Conservation (phyloP, 306 rosid species). For the Corylus heterophylla region DNA sequence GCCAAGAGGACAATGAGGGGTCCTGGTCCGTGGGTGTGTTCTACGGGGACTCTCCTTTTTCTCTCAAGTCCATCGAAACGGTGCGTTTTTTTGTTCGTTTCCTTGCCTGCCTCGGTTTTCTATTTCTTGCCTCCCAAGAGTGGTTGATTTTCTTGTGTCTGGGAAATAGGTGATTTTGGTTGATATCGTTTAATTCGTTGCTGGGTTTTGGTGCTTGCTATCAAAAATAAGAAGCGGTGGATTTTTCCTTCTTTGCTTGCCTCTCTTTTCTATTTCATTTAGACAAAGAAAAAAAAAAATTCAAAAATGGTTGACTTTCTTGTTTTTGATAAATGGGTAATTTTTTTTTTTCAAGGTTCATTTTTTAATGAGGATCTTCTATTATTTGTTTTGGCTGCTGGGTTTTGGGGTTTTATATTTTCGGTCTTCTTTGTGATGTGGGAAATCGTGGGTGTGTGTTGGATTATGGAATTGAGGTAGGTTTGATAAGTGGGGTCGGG, state of each 20-base stretch:
- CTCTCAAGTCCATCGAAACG: constrained; percentile 82
- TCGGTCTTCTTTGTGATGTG: background rate
- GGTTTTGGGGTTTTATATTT: background rate
- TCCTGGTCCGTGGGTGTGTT: constrained; percentile 97
- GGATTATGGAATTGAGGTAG: constrained; percentile 12
- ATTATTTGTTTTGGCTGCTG: background rate
- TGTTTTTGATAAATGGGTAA: background rate
- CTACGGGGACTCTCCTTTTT: constrained; percentile 82
- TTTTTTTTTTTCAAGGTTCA: background rate
- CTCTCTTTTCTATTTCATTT: background rate
- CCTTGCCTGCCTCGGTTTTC: background rate
- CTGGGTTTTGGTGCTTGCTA: too few species aligned
- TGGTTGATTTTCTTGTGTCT: too few species aligned
- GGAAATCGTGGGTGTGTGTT: constrained; percentile 15
- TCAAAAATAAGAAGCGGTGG: too few species aligned
- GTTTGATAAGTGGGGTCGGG: constrained; percentile 20
- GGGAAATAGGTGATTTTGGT: too few species aligned
- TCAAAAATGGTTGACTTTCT: background rate
- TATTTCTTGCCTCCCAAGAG: too few species aligned
- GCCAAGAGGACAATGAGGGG: constrained; percentile 94
- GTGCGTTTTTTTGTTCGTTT: constrained; percentile 42
- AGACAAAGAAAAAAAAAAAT: background rate
- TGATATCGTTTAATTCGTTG: too few species aligned
- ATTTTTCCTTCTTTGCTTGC: too few species aligned
- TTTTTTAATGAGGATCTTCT: background rate